phyloP scores from a whole-genome alignment of 306 rosid genomes.

The Rosa persica region DNA sequence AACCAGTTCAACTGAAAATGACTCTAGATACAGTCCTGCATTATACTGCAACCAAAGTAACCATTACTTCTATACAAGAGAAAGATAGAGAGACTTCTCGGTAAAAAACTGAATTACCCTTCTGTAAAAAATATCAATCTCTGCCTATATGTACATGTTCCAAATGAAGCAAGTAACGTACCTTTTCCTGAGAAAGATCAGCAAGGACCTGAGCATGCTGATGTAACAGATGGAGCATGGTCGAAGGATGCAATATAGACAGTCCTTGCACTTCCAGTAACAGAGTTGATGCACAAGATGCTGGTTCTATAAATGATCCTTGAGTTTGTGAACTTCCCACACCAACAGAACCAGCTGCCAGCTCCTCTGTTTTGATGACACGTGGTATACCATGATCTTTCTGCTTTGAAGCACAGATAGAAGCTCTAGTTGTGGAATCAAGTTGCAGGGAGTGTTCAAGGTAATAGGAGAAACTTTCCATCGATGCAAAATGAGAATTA shows the following conservation, averaged over 20 bases:
- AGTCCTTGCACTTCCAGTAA: conserved; percentile 54
- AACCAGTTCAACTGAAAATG: conserved; percentile 80
- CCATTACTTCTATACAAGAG: conserved; percentile 18
- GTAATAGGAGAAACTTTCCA: conserved; percentile 63
- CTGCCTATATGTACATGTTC: not conserved
- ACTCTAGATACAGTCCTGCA: conserved; percentile 54
- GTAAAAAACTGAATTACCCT: not conserved
- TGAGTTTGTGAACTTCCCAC: conserved; percentile 31
- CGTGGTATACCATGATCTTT: conserved; percentile 36
- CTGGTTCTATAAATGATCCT: conserved; percentile 28
- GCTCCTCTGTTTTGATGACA: conserved; percentile 36
- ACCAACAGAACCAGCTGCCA: conserved; percentile 29
- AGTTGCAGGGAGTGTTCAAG: conserved; percentile 55
- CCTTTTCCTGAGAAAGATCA: conserved; percentile 74
- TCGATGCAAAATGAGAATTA: conserved; percentile 50
- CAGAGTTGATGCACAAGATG: conserved; percentile 38
- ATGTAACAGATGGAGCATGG: conserved; percentile 58
- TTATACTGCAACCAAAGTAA: conserved; percentile 54
- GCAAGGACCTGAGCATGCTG: conserved; percentile 63
- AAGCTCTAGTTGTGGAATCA: conserved; percentile 34
- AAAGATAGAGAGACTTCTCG: not conserved
- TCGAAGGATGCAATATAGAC: conserved; percentile 58
- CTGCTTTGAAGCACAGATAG: conserved; percentile 35
- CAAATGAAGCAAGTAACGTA: conserved; percentile 15
- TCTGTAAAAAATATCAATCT: not conserved